Evolutionary conservation across 768 basidiomycete genomes (phyloP), one percentile per base, ranked within the genome.

Genomic region (Hygrophoropsis aurantiaca): DNA sequence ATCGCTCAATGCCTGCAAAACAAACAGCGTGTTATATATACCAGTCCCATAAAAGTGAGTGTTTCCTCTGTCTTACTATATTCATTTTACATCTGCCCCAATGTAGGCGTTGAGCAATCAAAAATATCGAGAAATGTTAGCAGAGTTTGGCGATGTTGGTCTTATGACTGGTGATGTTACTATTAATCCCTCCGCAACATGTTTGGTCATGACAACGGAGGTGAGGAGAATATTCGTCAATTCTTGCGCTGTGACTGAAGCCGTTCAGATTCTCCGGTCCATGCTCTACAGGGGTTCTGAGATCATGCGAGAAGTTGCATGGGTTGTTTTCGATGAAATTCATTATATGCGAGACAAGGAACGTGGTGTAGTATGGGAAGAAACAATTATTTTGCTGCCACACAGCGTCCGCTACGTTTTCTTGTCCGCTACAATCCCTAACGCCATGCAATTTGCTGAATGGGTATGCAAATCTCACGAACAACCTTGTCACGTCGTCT

Each of bases 331-430:
- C 66, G 97, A 99, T 63, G 97, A 99, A 71, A 97, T 99, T 51
- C 97, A 99, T 64, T 99, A 98, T 71, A 99, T 98, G 97, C 87
- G 97, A 51, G 97, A 98, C 74, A 93, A 93, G 60, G 97, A 99
- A 64, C 90, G 97, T 56, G 97, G 97, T 55, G 97, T 99, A 16
- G 97, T 99, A 21, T 98, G 97, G 97, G 95, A 99, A 69, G 94
- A 97, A 66, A 94, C 94, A 1, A 97, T 98, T 61, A 98, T 98
- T 57, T 82, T 99, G 2, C 82, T 99, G 10, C 97, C 97, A 8
- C 91, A 97, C 66, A 86, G 84, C 11, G 95, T 98, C 52, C 93
- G 89, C 69, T 95, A 97, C 64, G 95, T 99, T 49, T 99, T 99
- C 71, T 84, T 99, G 27, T 99, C 97, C 18, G 95, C 97, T 51